Conservation (phyloP, 2,329 filamentous ascomycete genomes). For the Hypoxylon sp. region DNA sequence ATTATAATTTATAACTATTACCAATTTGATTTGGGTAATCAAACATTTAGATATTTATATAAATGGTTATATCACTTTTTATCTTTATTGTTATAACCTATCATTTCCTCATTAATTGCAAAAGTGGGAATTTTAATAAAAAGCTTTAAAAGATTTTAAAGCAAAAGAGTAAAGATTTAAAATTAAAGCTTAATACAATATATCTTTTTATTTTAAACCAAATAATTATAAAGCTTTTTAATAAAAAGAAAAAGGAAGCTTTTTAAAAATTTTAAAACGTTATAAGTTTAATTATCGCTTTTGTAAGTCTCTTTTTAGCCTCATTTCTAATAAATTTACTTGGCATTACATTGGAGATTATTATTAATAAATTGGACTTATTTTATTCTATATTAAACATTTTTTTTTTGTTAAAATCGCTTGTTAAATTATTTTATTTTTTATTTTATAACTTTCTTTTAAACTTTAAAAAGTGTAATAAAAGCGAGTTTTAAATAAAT, state of each 20-base stretch:
- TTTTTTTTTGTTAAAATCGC: background rate
- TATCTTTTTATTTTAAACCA: constrained; percentile 22
- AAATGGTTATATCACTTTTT: constrained; percentile 41
- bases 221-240: background rate
- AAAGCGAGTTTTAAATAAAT: constrained; percentile 16
- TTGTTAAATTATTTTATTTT: background rate
- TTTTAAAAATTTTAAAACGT: background rate
- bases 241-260: background rate
- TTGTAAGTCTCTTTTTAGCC: constrained; percentile 10
- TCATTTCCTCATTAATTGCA: constrained; percentile 28
- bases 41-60: constrained; percentile 15
- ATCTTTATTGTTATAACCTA: constrained; percentile 45
- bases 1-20: constrained; percentile 36
- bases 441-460: constrained; percentile 25
- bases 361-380: constrained; percentile 23
- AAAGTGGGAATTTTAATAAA: background rate
- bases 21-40: constrained; percentile 43
- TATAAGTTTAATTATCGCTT: constrained; percentile 17
- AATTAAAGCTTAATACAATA: constrained; percentile 11
- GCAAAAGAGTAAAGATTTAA: constrained; percentile 2
- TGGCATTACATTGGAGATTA: background rate
- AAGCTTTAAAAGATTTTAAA: constrained; percentile 15
- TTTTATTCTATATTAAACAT: background rate
- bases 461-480: background rate
- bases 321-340: constrained; percentile 6